These are phyloP conservation scores for Ganoderma meredithae DNA, from an alignment of 1,284 basidiomycete genomes.

Conservation along the genomic window DNA sequence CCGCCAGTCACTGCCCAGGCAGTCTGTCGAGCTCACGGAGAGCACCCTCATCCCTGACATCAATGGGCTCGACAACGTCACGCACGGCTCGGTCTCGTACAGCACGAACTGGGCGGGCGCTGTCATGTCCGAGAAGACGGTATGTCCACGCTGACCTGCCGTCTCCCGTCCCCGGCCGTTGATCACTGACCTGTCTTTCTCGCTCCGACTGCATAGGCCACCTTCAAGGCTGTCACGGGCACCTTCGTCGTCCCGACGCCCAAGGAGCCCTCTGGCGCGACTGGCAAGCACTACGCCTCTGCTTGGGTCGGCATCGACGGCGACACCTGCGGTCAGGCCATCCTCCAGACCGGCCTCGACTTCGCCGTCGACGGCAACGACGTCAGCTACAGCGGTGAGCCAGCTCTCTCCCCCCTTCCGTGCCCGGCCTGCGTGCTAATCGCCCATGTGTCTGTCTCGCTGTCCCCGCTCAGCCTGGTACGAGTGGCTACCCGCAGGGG, in stretches of 20 bases:
- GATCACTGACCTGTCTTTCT: too few species aligned
- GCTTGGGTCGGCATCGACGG: conserved; percentile 34
- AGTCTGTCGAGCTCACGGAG: conserved; percentile 4
- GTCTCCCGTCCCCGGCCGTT: not conserved
- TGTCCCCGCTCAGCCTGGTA: conserved; percentile 42
- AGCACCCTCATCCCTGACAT: conserved; percentile 8
- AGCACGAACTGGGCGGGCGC: conserved; percentile 41
- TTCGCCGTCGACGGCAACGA: conserved; percentile 36
- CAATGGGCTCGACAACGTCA: conserved; percentile 21
- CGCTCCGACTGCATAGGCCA: conserved; percentile 26
- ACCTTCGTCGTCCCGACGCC: conserved; percentile 44
- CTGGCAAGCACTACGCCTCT: conserved; percentile 38
- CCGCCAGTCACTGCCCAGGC: conserved; percentile 31
- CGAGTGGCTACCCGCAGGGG: conserved; percentile 48
- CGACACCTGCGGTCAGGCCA: conserved; percentile 29
- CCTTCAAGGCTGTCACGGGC: conserved; percentile 40
- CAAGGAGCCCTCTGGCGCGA: conserved; percentile 34
- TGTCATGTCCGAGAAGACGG: conserved; percentile 28
- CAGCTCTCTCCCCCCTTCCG: not conserved
- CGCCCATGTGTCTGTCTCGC: not conserved
- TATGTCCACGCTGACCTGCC: conserved; percentile 20
- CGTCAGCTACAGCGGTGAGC: conserved; percentile 33
- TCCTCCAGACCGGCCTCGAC: conserved; percentile 40
- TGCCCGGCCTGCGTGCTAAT: not conserved
- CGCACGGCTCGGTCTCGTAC: conserved; percentile 29